A percentile compares a stretch with the other conserved stretches of the same genome.
These are phyloP conservation scores for Pichia nakasei DNA, from an alignment of 805 yeast genomes.

Conservation along the genomic window DNA sequence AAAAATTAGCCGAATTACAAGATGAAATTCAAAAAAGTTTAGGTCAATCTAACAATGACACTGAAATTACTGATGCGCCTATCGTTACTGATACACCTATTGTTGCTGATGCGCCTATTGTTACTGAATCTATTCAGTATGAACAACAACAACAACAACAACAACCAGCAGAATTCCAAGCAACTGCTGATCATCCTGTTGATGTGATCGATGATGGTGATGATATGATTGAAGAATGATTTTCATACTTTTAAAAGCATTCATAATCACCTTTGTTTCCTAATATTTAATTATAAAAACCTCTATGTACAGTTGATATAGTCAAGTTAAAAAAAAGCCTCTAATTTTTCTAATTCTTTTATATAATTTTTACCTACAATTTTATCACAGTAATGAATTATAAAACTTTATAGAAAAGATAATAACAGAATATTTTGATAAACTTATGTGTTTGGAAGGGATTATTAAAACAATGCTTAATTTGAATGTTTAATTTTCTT, in stretches of 20 bases:
- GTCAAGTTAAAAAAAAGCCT: too few relatives aligned
- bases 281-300: too few relatives aligned
- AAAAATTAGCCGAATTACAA: constrained; percentile 6
- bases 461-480: neutral
- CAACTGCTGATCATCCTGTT: neutral
- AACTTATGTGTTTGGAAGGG: neutral
- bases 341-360: too few relatives aligned
- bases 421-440: too few relatives aligned
- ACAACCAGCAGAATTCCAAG: neutral
- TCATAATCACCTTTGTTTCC: neutral
- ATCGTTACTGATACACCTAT: too few relatives aligned
- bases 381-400: too few relatives aligned
- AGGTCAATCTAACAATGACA: neutral
- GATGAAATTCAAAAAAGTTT: constrained; percentile 14
- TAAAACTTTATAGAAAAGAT: too few relatives aligned
- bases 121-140: neutral
- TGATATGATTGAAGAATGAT: constrained; percentile 20
- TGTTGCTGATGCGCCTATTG: too few relatives aligned
- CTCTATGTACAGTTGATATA: too few relatives aligned
- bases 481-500: neutral
- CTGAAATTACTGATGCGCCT: neutral
- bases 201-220: constrained; percentile 13
- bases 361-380: too few relatives aligned
- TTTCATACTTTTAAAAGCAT: too few relatives aligned
- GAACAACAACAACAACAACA: neutral